Evolutionary conservation across 1,284 basidiomycete species (phyloP), one percentile per base, ranked within the genome.

Genomic region (Ustilago crameri): DNA sequence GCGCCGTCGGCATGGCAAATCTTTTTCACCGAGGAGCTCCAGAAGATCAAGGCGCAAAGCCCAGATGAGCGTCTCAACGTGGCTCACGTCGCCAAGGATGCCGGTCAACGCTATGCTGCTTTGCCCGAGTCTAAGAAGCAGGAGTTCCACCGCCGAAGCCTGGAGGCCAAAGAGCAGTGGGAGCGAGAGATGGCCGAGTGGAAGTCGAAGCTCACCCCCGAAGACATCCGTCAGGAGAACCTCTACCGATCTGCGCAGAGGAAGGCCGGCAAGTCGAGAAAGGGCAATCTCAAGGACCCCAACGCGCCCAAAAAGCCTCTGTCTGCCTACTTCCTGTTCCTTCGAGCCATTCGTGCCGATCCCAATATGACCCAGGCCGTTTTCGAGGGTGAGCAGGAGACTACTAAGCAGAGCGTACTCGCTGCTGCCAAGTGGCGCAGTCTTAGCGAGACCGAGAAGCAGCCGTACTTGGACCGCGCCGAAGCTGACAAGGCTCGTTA

Each of bases 221-320:
- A 95, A 8, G 94, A 96, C 83, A 95, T 97, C 86, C 91, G 93
- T 82, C 90, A 90, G 79, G 94, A 96, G 88, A 97, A 97, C 84
- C 87, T 87, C 5, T 96, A 90, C 86, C 90, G 94, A 44, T 89
- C 94, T 35, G 92, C 92, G 41, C 93, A 95, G 85, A 89, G 94
- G 68, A 93, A 93, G 85, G 91, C 93, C 18, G 95, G 94, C 79
- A 93, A 94, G 85, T 93, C 91, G 51, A 88, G 93, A 75, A 93
- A 91, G 87, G 91, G 91, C 68, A 96, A 97, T 84, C 91, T 97
- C 84, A 95, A 95, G 86, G 93, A 97, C 82, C 93, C 93, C 26
- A 95, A 96, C 81, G 94, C 93, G 18, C 94, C 94, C 9, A 95
- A 95, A 89, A 95, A 95, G 84, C 94, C 94, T 3, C 88, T 96